Base-by-base conservation (phyloP, 148 eudicot genomes). In the Agrostemma githago region DNA sequence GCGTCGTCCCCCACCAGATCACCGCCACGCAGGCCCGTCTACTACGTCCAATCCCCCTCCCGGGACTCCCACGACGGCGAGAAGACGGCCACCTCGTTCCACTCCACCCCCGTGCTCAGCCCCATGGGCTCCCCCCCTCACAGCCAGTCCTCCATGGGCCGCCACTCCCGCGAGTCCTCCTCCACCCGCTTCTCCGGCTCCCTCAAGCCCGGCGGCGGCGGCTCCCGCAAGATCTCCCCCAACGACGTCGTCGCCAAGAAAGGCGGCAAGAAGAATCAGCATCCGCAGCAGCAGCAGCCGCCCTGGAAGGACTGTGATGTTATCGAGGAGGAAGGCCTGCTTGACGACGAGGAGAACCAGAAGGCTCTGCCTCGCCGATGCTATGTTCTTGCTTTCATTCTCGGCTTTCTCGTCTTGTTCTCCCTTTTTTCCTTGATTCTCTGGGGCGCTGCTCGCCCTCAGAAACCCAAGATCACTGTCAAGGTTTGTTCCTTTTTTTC, bases 11-110 rank as follows among this genome's bases (percentile, higher is more conserved):
- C 97, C 2, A 68, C 85, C 0, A 42, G 90, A 8, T 83, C 92
- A 2, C 87, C 88, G 0, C 78, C 86, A 53, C 82, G 87, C 0
- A 84, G 89, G 1, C 90, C 89, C 0, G 92, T 79, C 2, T 92
- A 92, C 89, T 92, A 83, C 90, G 97, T 92, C 4, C 97, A 92
- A 76, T 78, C 84, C 83, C 97, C 97, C 0, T 92, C 97, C 0
- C 88, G 92, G 0, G 95, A 92, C 81, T 89, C 94, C 11, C 92
- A 88, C 88, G 95, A 90, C 64, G 95, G 92, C 4, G 95, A 90
- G 72, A 90, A 88, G 61, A 84, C 89, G 0, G 82, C 97, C 4
- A 88, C 87, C 14, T 92, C 97, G 0, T 89, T 92, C 53, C 97
- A 90, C 65, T 88, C 97, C 4, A 89, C 94, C 1, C 97, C 97